phyloP scores from a whole-genome alignment of 2,329 filamentous ascomycete genomes.

The Ascosphaera pollenicola region DNA sequence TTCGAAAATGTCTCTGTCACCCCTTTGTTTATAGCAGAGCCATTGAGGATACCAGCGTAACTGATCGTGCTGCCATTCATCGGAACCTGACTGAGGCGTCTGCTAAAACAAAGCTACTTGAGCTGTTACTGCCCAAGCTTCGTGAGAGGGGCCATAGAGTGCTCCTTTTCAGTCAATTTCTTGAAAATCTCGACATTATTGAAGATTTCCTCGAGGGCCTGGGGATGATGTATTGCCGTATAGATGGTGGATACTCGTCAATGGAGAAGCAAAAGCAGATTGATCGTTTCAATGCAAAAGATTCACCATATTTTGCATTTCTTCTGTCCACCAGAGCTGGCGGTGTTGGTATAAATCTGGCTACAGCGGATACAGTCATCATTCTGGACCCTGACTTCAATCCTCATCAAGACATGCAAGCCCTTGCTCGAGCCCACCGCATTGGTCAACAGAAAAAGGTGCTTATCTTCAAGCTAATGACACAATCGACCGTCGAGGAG shows the following conservation, averaged over 20 bases:
- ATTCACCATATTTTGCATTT: slow-evolving; percentile 71
- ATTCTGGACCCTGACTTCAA: slow-evolving; percentile 97
- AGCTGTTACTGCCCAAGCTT: slow-evolving; percentile 71
- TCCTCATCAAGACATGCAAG: slow-evolving; percentile 92
- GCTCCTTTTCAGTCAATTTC: slow-evolving; percentile 87
- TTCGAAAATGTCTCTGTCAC: slow-evolving; percentile 86
- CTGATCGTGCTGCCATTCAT: slow-evolving; percentile 37
- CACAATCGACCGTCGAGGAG: slow-evolving; percentile 71
- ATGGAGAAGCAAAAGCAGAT: slow-evolving; percentile 87
- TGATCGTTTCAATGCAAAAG: slow-evolving; percentile 72
- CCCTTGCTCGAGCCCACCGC: slow-evolving; percentile 77
- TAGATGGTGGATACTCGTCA: slow-evolving; percentile 66
- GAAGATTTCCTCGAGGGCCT: slow-evolving; percentile 77
- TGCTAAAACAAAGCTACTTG: slow-evolving; percentile 64
- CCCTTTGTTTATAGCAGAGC: slow-evolving; percentile 82
- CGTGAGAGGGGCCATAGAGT: slow-evolving; percentile 71
- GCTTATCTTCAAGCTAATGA: slow-evolving; percentile 85
- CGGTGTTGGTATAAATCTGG: slow-evolving; percentile 92
- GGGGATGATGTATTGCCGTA: slow-evolving; percentile 48
- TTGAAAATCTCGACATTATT: slow-evolving; percentile 65
- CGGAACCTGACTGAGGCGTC: slow-evolving; percentile 80
- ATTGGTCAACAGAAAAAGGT: slow-evolving; percentile 96
- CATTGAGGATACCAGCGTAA: slow-evolving; percentile 60
- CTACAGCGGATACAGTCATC: slow-evolving; percentile 92
- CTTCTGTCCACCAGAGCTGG: slow-evolving; percentile 83